Evolutionary conservation across 306 rosid species (phyloP).

Genomic region (Leucaena leucocephala): DNA sequence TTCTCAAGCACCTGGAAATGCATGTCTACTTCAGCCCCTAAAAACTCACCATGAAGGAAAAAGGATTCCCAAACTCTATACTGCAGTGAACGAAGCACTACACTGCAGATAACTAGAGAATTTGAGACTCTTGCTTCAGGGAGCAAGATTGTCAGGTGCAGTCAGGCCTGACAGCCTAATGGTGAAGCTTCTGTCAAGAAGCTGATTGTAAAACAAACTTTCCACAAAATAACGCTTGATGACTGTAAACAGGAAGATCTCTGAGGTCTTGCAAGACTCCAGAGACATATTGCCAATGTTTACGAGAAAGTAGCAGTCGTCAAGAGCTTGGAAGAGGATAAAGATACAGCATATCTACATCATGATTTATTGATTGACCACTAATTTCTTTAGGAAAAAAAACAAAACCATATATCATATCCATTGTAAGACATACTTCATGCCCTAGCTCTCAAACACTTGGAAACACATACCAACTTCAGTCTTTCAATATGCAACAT

Average conservation of each 20-base stretch:
- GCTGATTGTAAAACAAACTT: not conserved
- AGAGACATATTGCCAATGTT: not conserved
- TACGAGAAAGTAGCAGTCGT: not conserved
- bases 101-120: not conserved
- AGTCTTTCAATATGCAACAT: not conserved
- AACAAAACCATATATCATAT: not conserved
- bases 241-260: not conserved
- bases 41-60: not conserved
- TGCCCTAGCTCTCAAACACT: not conserved
- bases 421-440: not conserved
- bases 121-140: slow-evolving; percentile 6
- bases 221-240: not conserved
- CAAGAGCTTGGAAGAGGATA: not conserved
- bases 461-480: not conserved
- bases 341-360: not conserved
- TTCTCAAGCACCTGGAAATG: not conserved
- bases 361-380: not conserved
- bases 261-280: slow-evolving; percentile 26
- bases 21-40: not conserved
- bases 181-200: not conserved
- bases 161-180: slow-evolving; percentile 20
- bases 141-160: slow-evolving; percentile 25
- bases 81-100: slow-evolving; percentile 9
- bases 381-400: not conserved
- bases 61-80: not conserved